phyloP scores from a whole-genome alignment of 306 rosid genomes.

The Styphnolobium japonicum region DNA sequence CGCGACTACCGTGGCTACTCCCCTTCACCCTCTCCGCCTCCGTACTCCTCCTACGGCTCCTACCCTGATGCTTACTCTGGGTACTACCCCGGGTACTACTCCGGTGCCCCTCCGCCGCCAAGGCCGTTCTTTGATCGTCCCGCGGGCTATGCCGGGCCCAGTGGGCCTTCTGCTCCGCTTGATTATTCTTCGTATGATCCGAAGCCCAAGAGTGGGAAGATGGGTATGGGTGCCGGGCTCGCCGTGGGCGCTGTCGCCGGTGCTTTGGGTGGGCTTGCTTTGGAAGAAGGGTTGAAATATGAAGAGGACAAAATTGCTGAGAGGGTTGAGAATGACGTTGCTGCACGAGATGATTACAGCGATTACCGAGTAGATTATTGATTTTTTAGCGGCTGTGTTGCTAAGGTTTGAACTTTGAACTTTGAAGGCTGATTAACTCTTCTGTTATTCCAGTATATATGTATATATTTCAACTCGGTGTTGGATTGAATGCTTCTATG shows the following conservation, averaged over 20 bases:
- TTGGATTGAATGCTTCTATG: conserved; percentile 24
- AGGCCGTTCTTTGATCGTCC: conserved; percentile 71
- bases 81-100: conserved; percentile 57
- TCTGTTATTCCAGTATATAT: conserved; percentile 27
- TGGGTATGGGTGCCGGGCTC: conserved; percentile 68
- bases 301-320: conserved; percentile 69
- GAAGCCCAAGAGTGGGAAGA: conserved; percentile 53
- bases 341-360: conserved; percentile 55
- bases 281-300: conserved; percentile 67
- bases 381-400: not conserved
- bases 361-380: conserved; percentile 45
- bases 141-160: conserved; percentile 33
- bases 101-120: conserved; percentile 58
- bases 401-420: conserved; percentile 27
- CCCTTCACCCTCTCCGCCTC: conserved; percentile 32
- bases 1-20: conserved; percentile 63
- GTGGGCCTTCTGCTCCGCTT: conserved; percentile 70
- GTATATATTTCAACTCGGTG: conserved; percentile 27
- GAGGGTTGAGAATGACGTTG: conserved; percentile 54
- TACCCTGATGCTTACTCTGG: conserved; percentile 52
- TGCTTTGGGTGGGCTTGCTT: conserved; percentile 61
- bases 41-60: conserved; percentile 57
- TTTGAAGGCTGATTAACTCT: not conserved
- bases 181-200: conserved; percentile 59
- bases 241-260: conserved; percentile 80